Evolutionary conservation across 768 basidiomycete species (phyloP).

Genomic region (Collybia sordida): DNA sequence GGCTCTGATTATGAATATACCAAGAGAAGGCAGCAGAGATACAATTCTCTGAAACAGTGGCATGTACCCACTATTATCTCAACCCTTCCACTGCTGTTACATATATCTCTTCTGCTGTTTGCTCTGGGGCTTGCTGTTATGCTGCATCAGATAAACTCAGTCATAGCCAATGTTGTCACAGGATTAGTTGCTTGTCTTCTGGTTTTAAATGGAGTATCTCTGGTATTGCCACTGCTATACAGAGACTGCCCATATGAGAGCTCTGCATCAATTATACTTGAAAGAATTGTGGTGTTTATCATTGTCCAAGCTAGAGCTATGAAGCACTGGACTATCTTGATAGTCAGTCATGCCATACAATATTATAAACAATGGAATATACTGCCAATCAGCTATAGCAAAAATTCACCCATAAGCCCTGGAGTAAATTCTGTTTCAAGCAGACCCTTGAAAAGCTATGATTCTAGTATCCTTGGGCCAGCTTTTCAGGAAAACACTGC

Average conservation of each 20-base stretch:
- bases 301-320: neutral
- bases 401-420: neutral
- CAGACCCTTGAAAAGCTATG: neutral
- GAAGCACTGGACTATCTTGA: neutral
- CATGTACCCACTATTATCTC: constrained; percentile 14
- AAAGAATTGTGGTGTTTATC: neutral
- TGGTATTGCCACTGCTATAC: constrained; percentile 9
- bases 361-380: neutral
- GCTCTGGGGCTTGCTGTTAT: constrained; percentile 9
- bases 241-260: constrained; percentile 11
- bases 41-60: constrained; percentile 14
- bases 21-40: constrained; percentile 14
- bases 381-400: neutral
- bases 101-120: constrained; percentile 10
- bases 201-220: constrained; percentile 1
- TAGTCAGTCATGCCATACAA: neutral
- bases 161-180: constrained; percentile 3
- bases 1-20: constrained; percentile 7
- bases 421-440: neutral
- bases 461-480: neutral
- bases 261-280: constrained; percentile 2
- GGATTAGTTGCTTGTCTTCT: neutral
- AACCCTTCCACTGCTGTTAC: constrained; percentile 11
- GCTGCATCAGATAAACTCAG: constrained; percentile 5
- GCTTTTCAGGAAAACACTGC: no score